A percentile compares a stretch with the other conserved stretches of the same genome.
Conservation (phyloP, 805 yeast genomes). For the Candida stauntonica region DNA sequence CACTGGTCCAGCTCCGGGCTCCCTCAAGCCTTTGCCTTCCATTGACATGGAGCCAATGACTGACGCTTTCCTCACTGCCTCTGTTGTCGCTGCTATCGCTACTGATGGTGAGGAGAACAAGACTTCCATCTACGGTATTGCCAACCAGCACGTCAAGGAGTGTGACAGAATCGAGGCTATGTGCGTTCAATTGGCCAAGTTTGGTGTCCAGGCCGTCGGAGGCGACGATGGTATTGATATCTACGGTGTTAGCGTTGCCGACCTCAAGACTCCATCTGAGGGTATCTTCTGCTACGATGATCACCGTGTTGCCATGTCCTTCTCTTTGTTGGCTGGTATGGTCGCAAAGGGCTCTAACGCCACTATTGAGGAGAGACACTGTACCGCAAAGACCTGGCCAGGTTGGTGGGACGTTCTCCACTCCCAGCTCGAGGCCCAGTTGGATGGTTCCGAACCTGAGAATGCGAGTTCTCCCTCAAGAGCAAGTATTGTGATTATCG, state of each 20-base stretch:
- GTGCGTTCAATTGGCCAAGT: constrained; percentile 83
- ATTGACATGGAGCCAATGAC: constrained; percentile 99
- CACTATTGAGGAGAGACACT: constrained; percentile 76
- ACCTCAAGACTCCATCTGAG: constrained; percentile 52
- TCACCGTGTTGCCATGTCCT: constrained; percentile 97
- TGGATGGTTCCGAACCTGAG: constrained; percentile 71
- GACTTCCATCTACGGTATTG: constrained; percentile 90
- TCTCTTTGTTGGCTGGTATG: constrained; percentile 81
- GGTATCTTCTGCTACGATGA: constrained; percentile 86
- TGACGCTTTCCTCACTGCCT: constrained; percentile 94
- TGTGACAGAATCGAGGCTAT: constrained; percentile 95
- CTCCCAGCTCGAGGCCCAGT: constrained; percentile 53
- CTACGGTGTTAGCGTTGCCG: constrained; percentile 54
- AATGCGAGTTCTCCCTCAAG: constrained; percentile 32
- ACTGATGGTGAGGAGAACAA: constrained; percentile 38
- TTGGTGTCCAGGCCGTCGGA: constrained; percentile 83
- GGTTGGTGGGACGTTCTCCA: constrained; percentile 98
- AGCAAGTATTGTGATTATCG: constrained; percentile 68
- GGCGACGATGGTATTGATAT: constrained; percentile 90
- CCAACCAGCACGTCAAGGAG: constrained; percentile 96
- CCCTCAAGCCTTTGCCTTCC: constrained; percentile 60
- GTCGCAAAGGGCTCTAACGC: constrained; percentile 35
- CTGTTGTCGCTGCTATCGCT: constrained; percentile 95
- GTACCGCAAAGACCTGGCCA: constrained; percentile 99
- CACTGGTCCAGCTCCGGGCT: constrained; percentile 75